These are phyloP conservation scores for Hibiscus trionum DNA, from an alignment of 345 rosid species.

Conservation along the genomic window DNA sequence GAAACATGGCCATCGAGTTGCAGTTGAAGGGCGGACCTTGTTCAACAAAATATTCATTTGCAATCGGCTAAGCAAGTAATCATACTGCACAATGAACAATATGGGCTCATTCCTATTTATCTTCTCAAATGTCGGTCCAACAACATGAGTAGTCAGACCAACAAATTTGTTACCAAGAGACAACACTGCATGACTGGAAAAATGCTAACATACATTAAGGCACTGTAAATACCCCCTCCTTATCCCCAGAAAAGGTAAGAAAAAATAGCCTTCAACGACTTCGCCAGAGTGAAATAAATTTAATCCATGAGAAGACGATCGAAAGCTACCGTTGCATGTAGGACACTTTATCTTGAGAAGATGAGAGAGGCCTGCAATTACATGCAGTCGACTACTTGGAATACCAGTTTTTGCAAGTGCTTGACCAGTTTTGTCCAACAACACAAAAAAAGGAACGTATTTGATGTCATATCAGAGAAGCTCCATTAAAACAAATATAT, in stretches of 20 bases:
- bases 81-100: not conserved
- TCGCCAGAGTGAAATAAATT: too few relatives aligned
- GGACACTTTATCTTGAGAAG: constrained; percentile 71
- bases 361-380: constrained; percentile 79
- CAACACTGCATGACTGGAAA: not conserved
- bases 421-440: constrained; percentile 70
- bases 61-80: not conserved
- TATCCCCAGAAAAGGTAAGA: too few relatives aligned
- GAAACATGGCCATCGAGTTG: not conserved
- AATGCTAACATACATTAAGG: not conserved
- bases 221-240: too few relatives aligned
- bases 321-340: not conserved
- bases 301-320: not conserved
- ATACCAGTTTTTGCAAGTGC: constrained; percentile 80
- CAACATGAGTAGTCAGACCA: not conserved
- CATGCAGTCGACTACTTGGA: constrained; percentile 80
- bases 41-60: not conserved
- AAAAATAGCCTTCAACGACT: too few relatives aligned
- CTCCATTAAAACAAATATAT: constrained; percentile 29
- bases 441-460: constrained; percentile 86
- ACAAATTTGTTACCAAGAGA: not conserved
- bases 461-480: constrained; percentile 80
- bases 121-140: not conserved
- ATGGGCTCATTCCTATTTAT: not conserved
- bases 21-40: not conserved